These are phyloP conservation scores for Cicer judaicum DNA, from an alignment of 306 rosid species.

Conservation along the genomic window DNA sequence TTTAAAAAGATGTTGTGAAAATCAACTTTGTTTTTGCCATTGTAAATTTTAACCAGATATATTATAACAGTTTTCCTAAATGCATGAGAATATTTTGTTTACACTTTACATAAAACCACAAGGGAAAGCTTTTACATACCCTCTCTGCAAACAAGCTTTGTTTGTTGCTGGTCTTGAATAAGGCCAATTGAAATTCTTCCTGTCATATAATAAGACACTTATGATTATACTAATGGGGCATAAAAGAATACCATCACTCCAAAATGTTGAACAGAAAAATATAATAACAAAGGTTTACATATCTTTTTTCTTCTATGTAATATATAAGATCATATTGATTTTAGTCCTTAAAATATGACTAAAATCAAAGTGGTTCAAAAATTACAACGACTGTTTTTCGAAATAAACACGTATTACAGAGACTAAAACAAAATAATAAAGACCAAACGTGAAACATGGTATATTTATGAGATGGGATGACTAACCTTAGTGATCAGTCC, in stretches of 20 bases:
- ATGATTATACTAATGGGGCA: background rate
- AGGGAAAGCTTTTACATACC: conserved; percentile 51
- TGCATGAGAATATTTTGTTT: no score
- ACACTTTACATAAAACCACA: background rate
- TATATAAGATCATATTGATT: no score
- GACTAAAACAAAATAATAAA: no score
- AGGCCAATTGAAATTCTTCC: conserved; percentile 85
- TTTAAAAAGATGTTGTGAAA: conserved; percentile 3
- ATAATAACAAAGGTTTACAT: background rate
- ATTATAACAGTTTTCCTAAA: no score
- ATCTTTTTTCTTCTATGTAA: no score
- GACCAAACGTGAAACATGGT: background rate
- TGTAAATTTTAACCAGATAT: no score
- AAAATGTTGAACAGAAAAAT: background rate
- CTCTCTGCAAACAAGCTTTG: conserved; percentile 88
- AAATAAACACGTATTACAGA: no score
- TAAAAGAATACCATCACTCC: conserved; percentile 1
- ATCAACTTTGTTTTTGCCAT: background rate
- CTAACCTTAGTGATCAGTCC: conserved; percentile 80
- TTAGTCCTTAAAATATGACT: no score
- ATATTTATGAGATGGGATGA: background rate
- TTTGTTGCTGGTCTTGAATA: conserved; percentile 78
- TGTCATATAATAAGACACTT: conserved; percentile 36
- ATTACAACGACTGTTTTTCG: no score
- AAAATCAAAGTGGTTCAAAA: no score